phyloP scores from a whole-genome alignment of 371 early-diverging fungal genomes.

The Mucor irregularis region DNA sequence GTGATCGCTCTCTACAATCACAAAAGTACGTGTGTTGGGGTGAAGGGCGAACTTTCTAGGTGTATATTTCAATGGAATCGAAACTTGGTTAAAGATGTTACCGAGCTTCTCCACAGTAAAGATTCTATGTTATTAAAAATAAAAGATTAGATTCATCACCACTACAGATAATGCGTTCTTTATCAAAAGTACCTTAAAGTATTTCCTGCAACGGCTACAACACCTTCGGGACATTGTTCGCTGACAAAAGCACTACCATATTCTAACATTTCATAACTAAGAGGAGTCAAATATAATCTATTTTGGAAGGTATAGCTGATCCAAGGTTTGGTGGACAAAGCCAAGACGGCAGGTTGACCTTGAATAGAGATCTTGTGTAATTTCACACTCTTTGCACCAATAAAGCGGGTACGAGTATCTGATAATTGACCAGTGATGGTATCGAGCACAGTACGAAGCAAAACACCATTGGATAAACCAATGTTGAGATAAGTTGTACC shows the following conservation, averaged over 20 bases:
- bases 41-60: constrained; percentile 85
- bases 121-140: too few relatives aligned
- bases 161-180: not conserved
- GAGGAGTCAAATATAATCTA: constrained; percentile 54
- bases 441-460: constrained; percentile 87
- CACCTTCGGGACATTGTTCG: constrained; percentile 87
- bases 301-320: constrained; percentile 82
- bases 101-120: constrained; percentile 86
- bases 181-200: constrained; percentile 53
- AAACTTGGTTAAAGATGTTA: constrained; percentile 78
- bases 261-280: constrained; percentile 78
- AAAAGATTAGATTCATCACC: not conserved
- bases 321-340: constrained; percentile 90
- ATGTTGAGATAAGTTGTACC: constrained; percentile 83
- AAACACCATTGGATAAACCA: constrained; percentile 89
- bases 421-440: constrained; percentile 81
- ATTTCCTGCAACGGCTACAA: constrained; percentile 88
- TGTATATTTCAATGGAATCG: constrained; percentile 87
- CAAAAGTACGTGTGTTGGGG: constrained; percentile 75
- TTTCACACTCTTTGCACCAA: constrained; percentile 86
- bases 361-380: constrained; percentile 71
- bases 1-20: constrained; percentile 88
- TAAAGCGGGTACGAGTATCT: constrained; percentile 85
- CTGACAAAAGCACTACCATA: constrained; percentile 87
- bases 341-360: constrained; percentile 76